Base-by-base conservation (phyloP, 176 grass and related monocot genomes). In the Dendrocalamus sinicus region DNA sequence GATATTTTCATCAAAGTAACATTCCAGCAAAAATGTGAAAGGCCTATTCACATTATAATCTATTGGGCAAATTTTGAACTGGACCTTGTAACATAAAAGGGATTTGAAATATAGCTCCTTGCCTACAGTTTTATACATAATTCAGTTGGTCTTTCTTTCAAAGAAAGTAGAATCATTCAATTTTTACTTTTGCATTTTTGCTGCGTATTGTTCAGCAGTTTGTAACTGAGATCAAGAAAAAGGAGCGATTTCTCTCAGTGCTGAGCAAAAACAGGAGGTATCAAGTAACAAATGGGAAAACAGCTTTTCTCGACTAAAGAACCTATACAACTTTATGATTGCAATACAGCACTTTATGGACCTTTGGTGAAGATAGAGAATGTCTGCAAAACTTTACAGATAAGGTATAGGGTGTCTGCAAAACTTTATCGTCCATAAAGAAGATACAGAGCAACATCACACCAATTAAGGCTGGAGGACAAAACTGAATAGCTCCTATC, bases 51-150 rank as follows among this genome's bases (percentile, higher is more conserved):
- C 43, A 86, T 67, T 73, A 75, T 82, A 76, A 61, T 73, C 40
- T 75, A 40, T 67, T 75, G 40, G 63, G 59, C 35, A 60, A 67
- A 60, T 30, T 60, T 39, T 68, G 35, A 45, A 57, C 20, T 39
- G 62, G 37, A 8, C 44, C 64, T 78, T 44, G 65, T 67, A 48
- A 50, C 63, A 23, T 51, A 76, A 47, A 67, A 69, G 14, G 23
- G 7, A 47, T 68, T 61, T 19, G 41, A 15, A 77, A 71, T 12
- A 39, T 77, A 44, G n/a, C 32, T 71, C 19, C 43, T 72, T 54
- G 66, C 20, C 39, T 64, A 83, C 46, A 82, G 63, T 67, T 40
- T 40, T 62, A 63, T 62, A 30, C 12, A 78, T 71, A 70, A 72
- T 63, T 23, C 2, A 0, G 30, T 72, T 78, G 63, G 57, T 76